Base-by-base conservation (phyloP, 306 rosid species). In the Glycine latifolia region DNA sequence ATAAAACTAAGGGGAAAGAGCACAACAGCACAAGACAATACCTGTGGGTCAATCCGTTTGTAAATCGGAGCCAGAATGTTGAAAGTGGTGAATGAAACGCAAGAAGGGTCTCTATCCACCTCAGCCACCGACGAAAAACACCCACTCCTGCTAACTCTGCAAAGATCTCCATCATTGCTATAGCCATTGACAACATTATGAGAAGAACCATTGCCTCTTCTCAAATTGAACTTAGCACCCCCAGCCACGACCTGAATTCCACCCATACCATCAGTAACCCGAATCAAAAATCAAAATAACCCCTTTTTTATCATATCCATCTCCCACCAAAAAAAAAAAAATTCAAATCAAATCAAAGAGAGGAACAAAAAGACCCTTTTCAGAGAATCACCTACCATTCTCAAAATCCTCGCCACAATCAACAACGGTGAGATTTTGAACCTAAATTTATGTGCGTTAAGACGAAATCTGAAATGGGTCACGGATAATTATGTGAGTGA, bases 41-140 rank as follows among this genome's bases (percentile, higher is more conserved):
- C 98, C 97, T 90, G 88, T 31, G 86, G 97, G 20, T 92, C 97
- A 58, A 91, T n/a, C 56, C 98, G 87, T 77, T 94, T 94, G 90
- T 89, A 92, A 68, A 90, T 94, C 13, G 97, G 97, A 65, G 97
- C 97, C 73, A 92, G 81, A 46, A 94, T 91, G 54, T 93, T 93
- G 87, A 93, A 93, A 83, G 97, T 94, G 71, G 97, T 94, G 67
- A 94, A 94, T 10, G 96, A 92, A 61, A 91, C 79, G 16, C 84
- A 84, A 1, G 87, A 85, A 73, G 80, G 43, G 52, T 81, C 87
- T 82, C 87, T 76, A 17, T 68, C 87, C 49, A 79, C 74, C 44
- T 85, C 91, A 10, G 52, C 73, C 77, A 76, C 46, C 44, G 91
- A 83, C 26, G 91, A 81, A 63, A 72, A 80, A 59, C 77, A 14